Conservation (phyloP, 1,284 basidiomycete species). For the Chiua sp. region DNA sequence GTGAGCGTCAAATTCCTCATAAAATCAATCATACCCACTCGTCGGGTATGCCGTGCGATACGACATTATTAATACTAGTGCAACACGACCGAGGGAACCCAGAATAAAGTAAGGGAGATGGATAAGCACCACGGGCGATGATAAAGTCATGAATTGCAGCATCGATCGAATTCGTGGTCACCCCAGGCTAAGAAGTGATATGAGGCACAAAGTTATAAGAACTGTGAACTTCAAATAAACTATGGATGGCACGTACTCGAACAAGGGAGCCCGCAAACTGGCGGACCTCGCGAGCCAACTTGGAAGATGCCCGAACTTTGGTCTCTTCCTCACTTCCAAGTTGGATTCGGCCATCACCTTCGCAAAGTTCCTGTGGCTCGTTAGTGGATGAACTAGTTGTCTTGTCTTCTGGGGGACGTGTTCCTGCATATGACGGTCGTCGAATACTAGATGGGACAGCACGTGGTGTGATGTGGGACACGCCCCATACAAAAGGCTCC, state of each 20-base stretch:
- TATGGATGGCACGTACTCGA: conserved; percentile 45
- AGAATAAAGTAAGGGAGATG: conserved; percentile 84
- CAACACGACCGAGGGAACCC: conserved; percentile 88
- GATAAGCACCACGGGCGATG: conserved; percentile 76
- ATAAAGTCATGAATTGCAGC: conserved; percentile 74
- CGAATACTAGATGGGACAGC: conserved; percentile 63
- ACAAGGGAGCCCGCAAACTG: conserved; percentile 61
- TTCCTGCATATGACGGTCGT: conserved; percentile 62
- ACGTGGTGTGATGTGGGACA: conserved; percentile 62
- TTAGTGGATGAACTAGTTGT: conserved; percentile 18
- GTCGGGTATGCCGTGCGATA: conserved; percentile 89
- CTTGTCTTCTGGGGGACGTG: conserved; percentile 3
- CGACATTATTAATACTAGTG: conserved; percentile 88
- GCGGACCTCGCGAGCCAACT: conserved; percentile 66
- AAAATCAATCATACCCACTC: conserved; percentile 51
- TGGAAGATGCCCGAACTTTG: conserved; percentile 61
- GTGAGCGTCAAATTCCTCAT: neutral
- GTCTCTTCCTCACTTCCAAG: conserved; percentile 64
- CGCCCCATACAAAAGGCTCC: conserved; percentile 69
- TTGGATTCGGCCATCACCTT: conserved; percentile 49
- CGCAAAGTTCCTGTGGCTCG: conserved; percentile 30
- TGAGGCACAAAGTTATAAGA: neutral
- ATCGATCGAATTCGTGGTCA: conserved; percentile 81
- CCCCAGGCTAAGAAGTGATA: conserved; percentile 61
- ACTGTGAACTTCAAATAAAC: neutral